phyloP scores from a whole-genome alignment of 1,284 basidiomycete species.

The Albatrellus sp. region DNA sequence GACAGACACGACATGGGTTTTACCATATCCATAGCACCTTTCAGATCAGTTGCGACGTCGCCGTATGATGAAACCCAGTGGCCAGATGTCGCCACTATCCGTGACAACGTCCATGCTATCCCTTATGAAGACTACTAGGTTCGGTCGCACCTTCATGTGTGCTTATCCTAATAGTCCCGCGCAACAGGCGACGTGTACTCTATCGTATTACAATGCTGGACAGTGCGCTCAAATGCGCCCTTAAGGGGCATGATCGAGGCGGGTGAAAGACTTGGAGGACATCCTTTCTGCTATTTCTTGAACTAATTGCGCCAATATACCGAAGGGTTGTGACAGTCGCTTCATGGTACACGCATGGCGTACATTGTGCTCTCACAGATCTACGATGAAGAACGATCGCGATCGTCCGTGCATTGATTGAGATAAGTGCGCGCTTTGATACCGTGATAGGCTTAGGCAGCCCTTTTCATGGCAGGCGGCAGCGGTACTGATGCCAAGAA shows the following conservation, averaged over 20 bases:
- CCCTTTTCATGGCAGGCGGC: slow-evolving; percentile 8
- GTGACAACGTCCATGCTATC: slow-evolving; percentile 37
- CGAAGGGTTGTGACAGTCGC: slow-evolving; percentile 34
- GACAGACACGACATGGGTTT: slow-evolving; percentile 35
- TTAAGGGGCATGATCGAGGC: not conserved
- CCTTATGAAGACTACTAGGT: slow-evolving; percentile 35
- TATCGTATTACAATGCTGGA: slow-evolving; percentile 30
- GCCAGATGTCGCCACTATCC: slow-evolving; percentile 28
- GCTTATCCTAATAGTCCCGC: not conserved
- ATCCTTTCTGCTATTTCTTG: slow-evolving; percentile 34
- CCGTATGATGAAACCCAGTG: slow-evolving; percentile 44
- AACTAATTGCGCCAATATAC: slow-evolving; percentile 29
- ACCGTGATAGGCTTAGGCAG: slow-evolving; percentile 24
- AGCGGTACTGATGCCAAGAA: slow-evolving; percentile 1
- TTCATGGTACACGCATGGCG: slow-evolving; percentile 8
- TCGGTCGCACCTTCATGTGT: slow-evolving; percentile 1
- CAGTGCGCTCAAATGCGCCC: not conserved
- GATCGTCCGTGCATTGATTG: slow-evolving; percentile 18
- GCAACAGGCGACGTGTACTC: slow-evolving; percentile 26
- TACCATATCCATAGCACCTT: slow-evolving; percentile 28
- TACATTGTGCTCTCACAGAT: not conserved
- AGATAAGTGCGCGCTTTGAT: slow-evolving; percentile 25
- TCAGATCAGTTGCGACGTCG: slow-evolving; percentile 28
- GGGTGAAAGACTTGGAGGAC: slow-evolving; percentile 7
- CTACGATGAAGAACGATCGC: not conserved